Base-by-base conservation (phyloP, 75 land plant genomes). In the Azolla pinnata region DNA sequence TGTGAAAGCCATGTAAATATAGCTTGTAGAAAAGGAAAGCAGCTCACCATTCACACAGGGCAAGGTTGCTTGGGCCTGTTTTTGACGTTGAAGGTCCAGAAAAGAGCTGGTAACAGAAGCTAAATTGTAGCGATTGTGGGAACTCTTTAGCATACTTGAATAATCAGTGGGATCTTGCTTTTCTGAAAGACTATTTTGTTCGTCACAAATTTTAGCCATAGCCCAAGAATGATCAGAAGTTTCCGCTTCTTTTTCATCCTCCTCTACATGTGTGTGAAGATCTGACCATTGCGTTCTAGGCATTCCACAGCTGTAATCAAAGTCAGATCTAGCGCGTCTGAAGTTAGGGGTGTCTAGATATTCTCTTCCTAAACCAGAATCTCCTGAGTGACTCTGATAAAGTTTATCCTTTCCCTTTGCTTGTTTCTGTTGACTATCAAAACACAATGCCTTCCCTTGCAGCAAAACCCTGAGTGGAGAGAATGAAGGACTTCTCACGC, bases 41-140 rank as follows among this genome's bases (percentile, higher is more conserved):
- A 47, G 18, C 50, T 20, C 19, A 47, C 50, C 50, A 47, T 47
- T 47, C 20, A 20, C 20, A 47, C 19, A 20, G 3, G 54, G 54
- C 25, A 52, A 25, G 24, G 54, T 26, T 24, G 21, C 21, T 17
- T 14, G 14, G 42, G 14, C 12, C 14, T 52, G 54, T 24, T 25
- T 52, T 27, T 52, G 25, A 10, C 27, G 54, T 24, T 4, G 16
- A 2, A 52, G 54, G 27, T 25, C 28, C 3, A 52, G 14, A 26
- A 52, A 26, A 2, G 54, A 52, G 4, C 54, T 24, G 2, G 54
- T 52, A 20, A 9, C 18, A 3, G 19, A 9, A 47, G 50, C 50
- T 25, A 52, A 29, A 52, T 52, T 23, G 29, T 52, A 26, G 29
- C 54, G 29, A 4, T 52, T 52, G 3, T 52, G 54, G 9, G 54